Evolutionary conservation across 73 alveolate genomes (phyloP).

Genomic region (Paramecium tetraurelia): DNA sequence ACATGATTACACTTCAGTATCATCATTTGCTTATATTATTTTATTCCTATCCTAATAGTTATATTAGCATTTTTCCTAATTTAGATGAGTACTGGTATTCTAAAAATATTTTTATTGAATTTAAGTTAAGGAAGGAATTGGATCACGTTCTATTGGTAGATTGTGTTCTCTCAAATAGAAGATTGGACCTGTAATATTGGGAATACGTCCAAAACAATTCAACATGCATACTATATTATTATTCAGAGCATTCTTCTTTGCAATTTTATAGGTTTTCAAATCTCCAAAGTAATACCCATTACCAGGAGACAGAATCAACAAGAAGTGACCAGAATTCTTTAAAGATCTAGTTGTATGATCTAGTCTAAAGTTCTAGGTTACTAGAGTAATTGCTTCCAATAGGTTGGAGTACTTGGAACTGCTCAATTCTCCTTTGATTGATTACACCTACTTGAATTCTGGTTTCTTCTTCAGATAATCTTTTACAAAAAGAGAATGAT

Average conservation of each 20-base stretch:
- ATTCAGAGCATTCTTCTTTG: not conserved
- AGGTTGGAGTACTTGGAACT: not conserved
- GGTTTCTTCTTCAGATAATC: not conserved
- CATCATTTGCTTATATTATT: not conserved
- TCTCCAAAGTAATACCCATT: conserved; percentile 35
- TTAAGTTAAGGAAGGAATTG: not conserved
- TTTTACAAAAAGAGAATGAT: not conserved
- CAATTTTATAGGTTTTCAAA: not conserved
- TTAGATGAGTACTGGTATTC: not conserved
- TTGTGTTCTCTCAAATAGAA: not conserved
- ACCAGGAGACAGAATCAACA: not conserved
- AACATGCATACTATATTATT: not conserved
- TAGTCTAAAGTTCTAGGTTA: not conserved
- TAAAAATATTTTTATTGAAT: not conserved
- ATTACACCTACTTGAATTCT: not conserved
- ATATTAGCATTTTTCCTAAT: not conserved
- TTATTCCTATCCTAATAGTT: not conserved
- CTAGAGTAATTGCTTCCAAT: not conserved
- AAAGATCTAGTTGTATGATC: conserved; percentile 1
- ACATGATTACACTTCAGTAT: not conserved
- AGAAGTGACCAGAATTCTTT: not conserved
- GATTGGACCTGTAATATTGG: not conserved
- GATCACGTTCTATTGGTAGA: not conserved
- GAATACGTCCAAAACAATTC: not conserved
- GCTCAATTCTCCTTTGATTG: not conserved